These are phyloP conservation scores for Stephania japonica DNA, from an alignment of 164 flowering plant genomes.

Conservation along the genomic window DNA sequence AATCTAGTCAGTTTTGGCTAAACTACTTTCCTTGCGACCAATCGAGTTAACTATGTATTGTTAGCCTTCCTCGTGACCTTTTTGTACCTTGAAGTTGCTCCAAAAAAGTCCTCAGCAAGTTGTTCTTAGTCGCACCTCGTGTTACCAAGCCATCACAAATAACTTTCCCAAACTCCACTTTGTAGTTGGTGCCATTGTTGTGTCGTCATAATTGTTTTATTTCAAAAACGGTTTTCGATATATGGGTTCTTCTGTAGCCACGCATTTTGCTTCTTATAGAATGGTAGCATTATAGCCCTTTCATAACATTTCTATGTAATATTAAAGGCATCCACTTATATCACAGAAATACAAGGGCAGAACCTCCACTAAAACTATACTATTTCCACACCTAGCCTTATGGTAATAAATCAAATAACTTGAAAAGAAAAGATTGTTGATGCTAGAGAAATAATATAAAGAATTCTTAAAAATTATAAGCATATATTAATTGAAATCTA, in stretches of 20 bases:
- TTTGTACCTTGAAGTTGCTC: background rate
- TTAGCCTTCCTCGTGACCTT: background rate
- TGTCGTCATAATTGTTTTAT: background rate
- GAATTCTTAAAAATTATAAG: no score
- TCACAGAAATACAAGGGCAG: background rate
- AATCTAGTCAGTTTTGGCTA: background rate
- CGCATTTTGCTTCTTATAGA: background rate
- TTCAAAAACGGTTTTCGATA: background rate
- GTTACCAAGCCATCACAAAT: background rate
- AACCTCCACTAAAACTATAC: background rate
- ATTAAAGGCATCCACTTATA: background rate
- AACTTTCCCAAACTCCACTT: background rate
- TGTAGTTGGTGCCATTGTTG: background rate
- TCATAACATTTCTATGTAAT: background rate
- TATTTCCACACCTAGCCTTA: no score
- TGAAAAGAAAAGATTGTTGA: background rate
- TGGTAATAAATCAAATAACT: no score
- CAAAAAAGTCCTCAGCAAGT: background rate
- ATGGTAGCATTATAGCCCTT: background rate
- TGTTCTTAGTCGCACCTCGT: background rate
- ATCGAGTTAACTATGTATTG: background rate
- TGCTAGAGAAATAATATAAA: background rate
- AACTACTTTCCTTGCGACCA: background rate
- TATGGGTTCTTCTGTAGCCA: background rate
- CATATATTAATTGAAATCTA: no score